Base-by-base conservation (phyloP, 148 eudicot species). In the Cornus florida region DNA sequence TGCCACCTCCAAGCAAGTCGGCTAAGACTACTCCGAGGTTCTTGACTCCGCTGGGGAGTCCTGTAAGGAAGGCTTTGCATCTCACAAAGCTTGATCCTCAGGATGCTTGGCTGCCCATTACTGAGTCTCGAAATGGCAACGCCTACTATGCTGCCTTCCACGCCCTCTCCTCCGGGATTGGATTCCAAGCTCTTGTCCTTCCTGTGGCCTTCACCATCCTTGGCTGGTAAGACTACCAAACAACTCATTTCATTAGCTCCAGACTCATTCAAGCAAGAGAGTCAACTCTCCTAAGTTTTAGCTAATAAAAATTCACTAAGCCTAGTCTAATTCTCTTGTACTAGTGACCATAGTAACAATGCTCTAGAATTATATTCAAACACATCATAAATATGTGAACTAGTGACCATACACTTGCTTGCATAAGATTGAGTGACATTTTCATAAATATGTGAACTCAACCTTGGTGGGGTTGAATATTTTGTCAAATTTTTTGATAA, bases 91-190 rank as follows among this genome's bases (percentile, higher is more conserved):
- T 38, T 38, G 73, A 70, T 20, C 56, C 73, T 70, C 73, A 22
- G 56, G 73, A 70, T n/a, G 73, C 50, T 39, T 70, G 73, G 73
- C 73, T 70, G 2, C 73, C 73, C 28, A 70, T 70, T 46, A 70
- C 73, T 3, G 73, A 39, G 31, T 70, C 73, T 6, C 23, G 31
- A 31, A 70, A 70, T 22, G 73, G 73, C 31, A 70, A 70, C 56
- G 73, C 73, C 17, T 70, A 7, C 31, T 70, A 70, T 4, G 73
- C 73, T 6, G 73, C 73, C 3, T 70, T 70, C 28, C 73, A 41
- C 56, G n/a, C 56, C 20, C 53, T 70, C 28, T 70, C 14, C 56
- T 39, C 57, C 31, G 73, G 73, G 24, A 41, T 70, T 41, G 73
- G 73, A 41, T 4, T 70, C n/a, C 73, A 70, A 41, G 73, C 73